phyloP scores from a whole-genome alignment of 1,284 basidiomycete genomes.

The Cryptococcus amylolentus region DNA sequence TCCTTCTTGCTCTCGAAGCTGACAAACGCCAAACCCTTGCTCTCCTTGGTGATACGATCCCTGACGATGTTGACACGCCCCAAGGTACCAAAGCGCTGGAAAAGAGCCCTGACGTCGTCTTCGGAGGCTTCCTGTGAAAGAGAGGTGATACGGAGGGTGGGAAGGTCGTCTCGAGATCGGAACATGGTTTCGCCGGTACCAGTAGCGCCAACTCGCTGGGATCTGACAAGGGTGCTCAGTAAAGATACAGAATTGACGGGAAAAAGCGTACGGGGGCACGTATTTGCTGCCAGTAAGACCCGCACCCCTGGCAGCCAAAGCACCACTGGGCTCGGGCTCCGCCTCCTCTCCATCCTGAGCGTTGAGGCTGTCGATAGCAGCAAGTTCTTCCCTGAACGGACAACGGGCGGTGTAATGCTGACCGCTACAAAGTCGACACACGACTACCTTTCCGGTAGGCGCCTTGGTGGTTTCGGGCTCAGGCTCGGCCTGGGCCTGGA shows the following conservation, averaged over 20 bases:
- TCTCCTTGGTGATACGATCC: constrained; percentile 89
- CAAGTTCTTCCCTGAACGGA: constrained; percentile 89
- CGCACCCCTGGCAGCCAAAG: constrained; percentile 22
- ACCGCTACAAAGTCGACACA: constrained; percentile 92
- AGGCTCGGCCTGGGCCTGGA: constrained; percentile 53
- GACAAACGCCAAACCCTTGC: constrained; percentile 83
- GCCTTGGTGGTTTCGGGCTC: constrained; percentile 69
- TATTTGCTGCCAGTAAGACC: constrained; percentile 58
- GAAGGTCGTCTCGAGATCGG: constrained; percentile 75
- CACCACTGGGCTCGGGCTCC: constrained; percentile 21
- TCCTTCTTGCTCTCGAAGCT: constrained; percentile 79
- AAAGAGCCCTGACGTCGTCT: constrained; percentile 88
- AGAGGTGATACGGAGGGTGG: constrained; percentile 95
- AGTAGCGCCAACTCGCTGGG: constrained; percentile 47
- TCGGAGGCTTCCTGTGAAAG: constrained; percentile 89
- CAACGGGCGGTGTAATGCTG: constrained; percentile 98
- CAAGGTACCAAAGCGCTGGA: constrained; percentile 67
- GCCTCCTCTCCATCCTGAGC: constrained; percentile 45
- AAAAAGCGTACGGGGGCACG: constrained; percentile 63
- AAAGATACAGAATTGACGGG: neutral
- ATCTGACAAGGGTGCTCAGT: constrained; percentile 13
- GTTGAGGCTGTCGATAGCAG: constrained; percentile 67
- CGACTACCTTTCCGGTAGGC: constrained; percentile 76
- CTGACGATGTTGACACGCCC: constrained; percentile 90
- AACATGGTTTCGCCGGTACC: constrained; percentile 77